Conservation (phyloP, 129 eudicot genomes). For the Mikania micrantha region DNA sequence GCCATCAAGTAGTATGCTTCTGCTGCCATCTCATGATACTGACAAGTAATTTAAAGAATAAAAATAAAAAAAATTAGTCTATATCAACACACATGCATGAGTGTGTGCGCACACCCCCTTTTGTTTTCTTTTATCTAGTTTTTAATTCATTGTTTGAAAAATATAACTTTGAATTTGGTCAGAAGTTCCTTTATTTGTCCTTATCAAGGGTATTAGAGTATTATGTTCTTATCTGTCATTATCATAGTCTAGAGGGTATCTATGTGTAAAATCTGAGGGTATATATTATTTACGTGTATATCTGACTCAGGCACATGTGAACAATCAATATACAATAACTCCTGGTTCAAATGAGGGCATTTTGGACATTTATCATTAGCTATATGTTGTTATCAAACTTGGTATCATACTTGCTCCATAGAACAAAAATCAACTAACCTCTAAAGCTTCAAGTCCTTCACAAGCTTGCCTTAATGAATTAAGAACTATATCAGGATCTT, state of each 20-base stretch:
- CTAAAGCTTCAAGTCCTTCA: constrained; percentile 79
- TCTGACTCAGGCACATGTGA: too few species aligned
- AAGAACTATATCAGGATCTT: constrained; percentile 64
- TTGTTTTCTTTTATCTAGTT: too few species aligned
- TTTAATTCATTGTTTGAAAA: neutral
- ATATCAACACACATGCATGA: too few species aligned
- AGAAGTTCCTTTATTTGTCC: neutral
- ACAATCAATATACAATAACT: too few species aligned
- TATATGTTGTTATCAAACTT: neutral
- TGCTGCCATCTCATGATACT: constrained; percentile 90
- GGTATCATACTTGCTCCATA: neutral
- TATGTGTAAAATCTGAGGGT: too few species aligned
- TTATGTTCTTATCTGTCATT: too few species aligned
- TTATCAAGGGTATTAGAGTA: too few species aligned
- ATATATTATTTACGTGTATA: too few species aligned
- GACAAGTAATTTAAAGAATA: constrained; percentile 9
- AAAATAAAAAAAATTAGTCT: too few species aligned
- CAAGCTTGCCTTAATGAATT: constrained; percentile 75
- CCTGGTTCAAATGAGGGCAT: too few species aligned
- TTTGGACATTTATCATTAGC: neutral
- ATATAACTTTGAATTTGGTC: neutral
- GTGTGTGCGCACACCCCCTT: too few species aligned
- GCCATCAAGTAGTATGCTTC: constrained; percentile 94
- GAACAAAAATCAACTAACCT: constrained; percentile 48
- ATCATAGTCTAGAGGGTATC: too few species aligned